These are phyloP conservation scores for Cladophialophora yegresii DNA, from an alignment of 2,329 filamentous ascomycete genomes.

Conservation along the genomic window DNA sequence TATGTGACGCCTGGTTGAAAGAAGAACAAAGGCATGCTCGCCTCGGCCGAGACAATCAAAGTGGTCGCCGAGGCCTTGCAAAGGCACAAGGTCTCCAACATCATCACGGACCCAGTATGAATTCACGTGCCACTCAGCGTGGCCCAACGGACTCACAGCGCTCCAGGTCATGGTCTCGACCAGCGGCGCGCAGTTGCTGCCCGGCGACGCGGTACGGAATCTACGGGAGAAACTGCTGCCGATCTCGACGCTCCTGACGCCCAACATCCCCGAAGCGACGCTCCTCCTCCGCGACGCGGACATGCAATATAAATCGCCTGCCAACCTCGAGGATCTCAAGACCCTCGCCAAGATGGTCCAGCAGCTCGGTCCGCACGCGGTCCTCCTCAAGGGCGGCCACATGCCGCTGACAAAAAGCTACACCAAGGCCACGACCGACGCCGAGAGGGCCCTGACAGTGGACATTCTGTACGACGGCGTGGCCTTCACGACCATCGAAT, in stretches of 20 bases:
- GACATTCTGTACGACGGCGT: conserved; percentile 71
- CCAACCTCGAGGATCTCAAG: conserved; percentile 66
- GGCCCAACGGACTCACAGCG: conserved; percentile 16
- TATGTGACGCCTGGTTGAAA: background rate
- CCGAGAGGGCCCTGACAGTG: conserved; percentile 67
- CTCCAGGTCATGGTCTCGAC: conserved; percentile 77
- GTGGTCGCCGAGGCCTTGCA: conserved; percentile 67
- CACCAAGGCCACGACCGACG: conserved; percentile 58
- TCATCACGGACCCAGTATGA: conserved; percentile 74
- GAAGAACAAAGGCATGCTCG: conserved; percentile 70
- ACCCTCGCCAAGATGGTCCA: conserved; percentile 66
- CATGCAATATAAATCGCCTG: conserved; percentile 32
- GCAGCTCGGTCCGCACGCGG: conserved; percentile 71
- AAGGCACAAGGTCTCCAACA: conserved; percentile 48
- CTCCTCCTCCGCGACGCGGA: conserved; percentile 49
- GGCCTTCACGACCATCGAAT: conserved; percentile 65
- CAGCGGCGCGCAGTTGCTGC: conserved; percentile 51
- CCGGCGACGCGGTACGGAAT: conserved; percentile 46
- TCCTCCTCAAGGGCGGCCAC: conserved; percentile 90
- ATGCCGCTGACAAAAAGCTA: conserved; percentile 70
- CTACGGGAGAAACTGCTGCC: conserved; percentile 48
- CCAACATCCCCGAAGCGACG: conserved; percentile 53
- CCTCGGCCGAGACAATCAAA: conserved; percentile 68
- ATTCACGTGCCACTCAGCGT: conserved; percentile 9
- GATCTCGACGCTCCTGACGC: conserved; percentile 50